These are phyloP conservation scores for Marchantia polymorpha DNA, from an alignment of 225 moss, liverwort and hornwort species.

Conservation along the genomic window DNA sequence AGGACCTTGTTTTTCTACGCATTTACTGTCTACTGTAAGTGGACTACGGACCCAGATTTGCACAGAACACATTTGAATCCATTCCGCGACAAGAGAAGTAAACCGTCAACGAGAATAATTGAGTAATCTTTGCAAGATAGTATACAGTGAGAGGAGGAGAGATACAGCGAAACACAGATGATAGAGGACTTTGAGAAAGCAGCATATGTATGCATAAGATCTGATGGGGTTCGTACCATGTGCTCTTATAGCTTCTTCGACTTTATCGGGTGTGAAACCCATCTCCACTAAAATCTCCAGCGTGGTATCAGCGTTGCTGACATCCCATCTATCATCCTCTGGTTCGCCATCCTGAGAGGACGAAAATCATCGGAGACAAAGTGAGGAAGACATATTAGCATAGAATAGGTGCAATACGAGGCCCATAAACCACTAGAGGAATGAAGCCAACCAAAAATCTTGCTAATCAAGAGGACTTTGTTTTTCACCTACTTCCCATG, in stretches of 20 bases:
- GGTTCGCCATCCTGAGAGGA: neutral
- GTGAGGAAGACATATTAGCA: neutral
- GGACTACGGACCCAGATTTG: no score
- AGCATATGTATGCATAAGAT: neutral
- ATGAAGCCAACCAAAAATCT: neutral
- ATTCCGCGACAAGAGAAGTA: no score
- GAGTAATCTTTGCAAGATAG: no score
- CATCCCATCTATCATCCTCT: neutral
- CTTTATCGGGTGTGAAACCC: constrained; percentile 8
- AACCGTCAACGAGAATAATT: no score
- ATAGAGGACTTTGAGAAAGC: neutral
- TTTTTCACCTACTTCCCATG: no score
- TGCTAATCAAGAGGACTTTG: neutral
- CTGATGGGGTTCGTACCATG: neutral
- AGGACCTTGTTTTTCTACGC: no score
- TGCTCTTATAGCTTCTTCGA: constrained; percentile 6
- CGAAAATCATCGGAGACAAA: neutral
- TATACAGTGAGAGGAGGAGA: neutral
- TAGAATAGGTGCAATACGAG: neutral
- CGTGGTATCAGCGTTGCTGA: constrained; percentile 2
- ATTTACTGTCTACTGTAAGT: no score
- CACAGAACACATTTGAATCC: no score
- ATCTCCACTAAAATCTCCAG: constrained; percentile 12
- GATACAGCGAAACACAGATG: neutral
- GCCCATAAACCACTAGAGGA: neutral